Conservation (phyloP, 2,329 filamentous ascomycete species). For the Pseudogymnoascus sp. region DNA sequence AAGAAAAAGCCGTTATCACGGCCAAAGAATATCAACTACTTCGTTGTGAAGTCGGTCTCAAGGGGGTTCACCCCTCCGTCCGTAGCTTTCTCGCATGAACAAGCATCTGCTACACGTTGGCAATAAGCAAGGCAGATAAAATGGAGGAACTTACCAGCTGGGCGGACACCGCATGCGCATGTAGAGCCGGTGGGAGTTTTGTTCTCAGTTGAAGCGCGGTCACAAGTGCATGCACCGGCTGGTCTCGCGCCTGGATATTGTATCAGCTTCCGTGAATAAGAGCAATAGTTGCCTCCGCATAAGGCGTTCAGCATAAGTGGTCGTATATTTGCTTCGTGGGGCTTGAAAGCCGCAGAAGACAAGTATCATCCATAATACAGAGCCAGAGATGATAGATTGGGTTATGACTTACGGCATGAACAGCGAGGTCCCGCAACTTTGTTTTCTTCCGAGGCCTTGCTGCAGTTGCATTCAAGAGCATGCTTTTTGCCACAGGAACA, state of each 20-base stretch:
- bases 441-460: constrained; percentile 70
- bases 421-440: constrained; percentile 61
- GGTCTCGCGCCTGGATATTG: constrained; percentile 47
- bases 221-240: constrained; percentile 74
- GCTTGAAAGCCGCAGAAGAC: background rate
- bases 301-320: background rate
- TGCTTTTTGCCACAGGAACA: constrained; percentile 88
- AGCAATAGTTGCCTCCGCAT: background rate
- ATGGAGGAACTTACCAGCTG: constrained; percentile 47
- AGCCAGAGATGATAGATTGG: constrained; percentile 24
- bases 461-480: constrained; percentile 80
- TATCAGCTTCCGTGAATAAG: constrained; percentile 29
- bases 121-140: constrained; percentile 10
- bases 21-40: constrained; percentile 22
- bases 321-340: background rate
- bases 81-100: constrained; percentile 73
- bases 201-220: constrained; percentile 64
- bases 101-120: constrained; percentile 42
- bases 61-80: constrained; percentile 52
- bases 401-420: constrained; percentile 57
- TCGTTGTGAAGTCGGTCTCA: constrained; percentile 84
- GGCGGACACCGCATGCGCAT: constrained; percentile 70
- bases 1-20: background rate
- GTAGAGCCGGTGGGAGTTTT: constrained; percentile 46
- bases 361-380: background rate